Conservation (phyloP, 2,329 filamentous ascomycete species). For the Cercospora sesami region DNA sequence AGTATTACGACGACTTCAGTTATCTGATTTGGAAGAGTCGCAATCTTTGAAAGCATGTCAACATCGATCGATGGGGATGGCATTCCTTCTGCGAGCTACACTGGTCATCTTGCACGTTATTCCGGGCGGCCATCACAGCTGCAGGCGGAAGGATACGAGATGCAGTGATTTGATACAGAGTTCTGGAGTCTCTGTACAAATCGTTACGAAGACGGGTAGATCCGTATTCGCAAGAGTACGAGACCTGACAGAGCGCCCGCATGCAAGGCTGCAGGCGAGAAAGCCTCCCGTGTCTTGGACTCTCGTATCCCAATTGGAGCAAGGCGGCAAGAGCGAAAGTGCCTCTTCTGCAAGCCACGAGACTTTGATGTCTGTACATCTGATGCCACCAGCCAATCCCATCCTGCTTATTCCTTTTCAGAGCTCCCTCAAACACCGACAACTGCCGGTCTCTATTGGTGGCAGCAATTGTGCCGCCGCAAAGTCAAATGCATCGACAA, state of each 20-base stretch:
- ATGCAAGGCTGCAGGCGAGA: neutral
- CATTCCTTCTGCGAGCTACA: neutral
- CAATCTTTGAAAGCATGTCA: neutral
- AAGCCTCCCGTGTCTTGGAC: neutral
- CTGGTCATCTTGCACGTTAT: neutral
- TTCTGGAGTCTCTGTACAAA: neutral
- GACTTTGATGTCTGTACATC: neutral
- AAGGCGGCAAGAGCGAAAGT: neutral
- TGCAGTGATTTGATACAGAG: neutral
- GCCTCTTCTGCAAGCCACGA: neutral
- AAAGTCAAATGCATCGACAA: neutral
- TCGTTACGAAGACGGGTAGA: neutral
- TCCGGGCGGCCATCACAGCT: neutral
- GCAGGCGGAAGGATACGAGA: neutral
- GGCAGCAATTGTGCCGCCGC: neutral
- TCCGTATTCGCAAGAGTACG: neutral
- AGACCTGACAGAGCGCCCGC: neutral
- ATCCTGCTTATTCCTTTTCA: neutral
- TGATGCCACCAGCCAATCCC: neutral
- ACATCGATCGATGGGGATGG: neutral
- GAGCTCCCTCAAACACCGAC: neutral
- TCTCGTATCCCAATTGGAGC: neutral
- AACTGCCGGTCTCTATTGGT: neutral
- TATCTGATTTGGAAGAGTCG: neutral
- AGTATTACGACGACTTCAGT: neutral